Evolutionary conservation across 805 yeast species (phyloP), one percentile per base, ranked within the genome.

Genomic region (Myxozyma kluyveri): DNA sequence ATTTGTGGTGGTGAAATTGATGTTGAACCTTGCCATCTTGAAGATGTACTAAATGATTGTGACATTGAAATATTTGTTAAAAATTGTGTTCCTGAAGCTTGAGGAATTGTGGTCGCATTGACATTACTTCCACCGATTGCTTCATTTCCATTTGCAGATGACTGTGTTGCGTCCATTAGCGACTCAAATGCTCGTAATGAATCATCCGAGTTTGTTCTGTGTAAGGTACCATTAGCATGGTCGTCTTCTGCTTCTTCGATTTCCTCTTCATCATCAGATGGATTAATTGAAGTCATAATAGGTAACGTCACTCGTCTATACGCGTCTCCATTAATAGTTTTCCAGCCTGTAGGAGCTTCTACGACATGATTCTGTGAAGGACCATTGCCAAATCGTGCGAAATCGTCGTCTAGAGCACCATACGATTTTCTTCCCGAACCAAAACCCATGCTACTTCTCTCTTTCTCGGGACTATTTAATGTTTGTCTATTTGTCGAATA

Each of bases 121-220:
- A 9, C 33, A 14, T 14, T 14, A 29, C 14, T 14, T 29, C 33
- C 33, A 14, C 33, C 33, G 9, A 14, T 29, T 29, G 33, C 14
- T 14, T 9, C 14, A 9, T 9, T 9, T 29, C 14, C 33, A 18
- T 14, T n/a, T 5, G 22, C n/a, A 19, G 32, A 18, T 21, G 19
- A 26, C 21, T 26, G 17, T 7, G 42, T 38, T 17, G 52, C 21
- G 9, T 36, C 38, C 46, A 52, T 37, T 23, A 52, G 35, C 17
- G 47, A 42, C 31, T 42, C 52, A 26, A 52, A 52, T 21, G 52
- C 56, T 22, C 40, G 42, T 12, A 52, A 36, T n/a, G 55, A 51
- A 19, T 47, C 55, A 4, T 29, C 40, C 12, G 56, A 52, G 21
- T 45, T 35, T 9, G 35, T 26, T 24, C 14, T 14, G 22, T 39